These are phyloP conservation scores for Neospora caninum DNA, from an alignment of 169 alveolate genomes.

Conservation along the genomic window DNA sequence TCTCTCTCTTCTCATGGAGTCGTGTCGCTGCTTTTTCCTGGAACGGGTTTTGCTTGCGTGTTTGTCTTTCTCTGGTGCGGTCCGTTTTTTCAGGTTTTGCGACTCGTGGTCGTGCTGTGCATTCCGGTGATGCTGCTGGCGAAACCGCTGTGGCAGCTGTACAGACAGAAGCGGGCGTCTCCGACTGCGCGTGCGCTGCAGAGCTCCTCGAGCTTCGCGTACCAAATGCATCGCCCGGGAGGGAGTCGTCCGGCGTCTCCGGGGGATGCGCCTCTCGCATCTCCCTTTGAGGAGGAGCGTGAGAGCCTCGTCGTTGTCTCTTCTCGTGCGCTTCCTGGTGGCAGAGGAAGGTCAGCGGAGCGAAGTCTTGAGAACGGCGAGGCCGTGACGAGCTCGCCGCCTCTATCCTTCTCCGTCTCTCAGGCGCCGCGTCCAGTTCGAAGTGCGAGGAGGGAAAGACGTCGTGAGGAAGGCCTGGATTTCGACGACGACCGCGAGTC, in stretches of 20 bases:
- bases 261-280: no score
- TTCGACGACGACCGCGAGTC: neutral
- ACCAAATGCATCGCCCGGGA: no score
- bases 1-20: no score
- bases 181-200: neutral
- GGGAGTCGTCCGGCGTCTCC: no score
- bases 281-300: neutral
- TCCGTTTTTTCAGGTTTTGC: constrained; percentile 58
- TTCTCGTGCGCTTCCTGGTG: neutral
- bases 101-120: constrained; percentile 84
- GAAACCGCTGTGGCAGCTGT: constrained; percentile 83
- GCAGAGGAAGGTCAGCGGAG: no score
- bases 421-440: neutral
- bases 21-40: no score
- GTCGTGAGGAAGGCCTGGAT: neutral
- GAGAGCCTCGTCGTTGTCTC: neutral
- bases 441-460: neutral
- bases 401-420: neutral
- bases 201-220: no score
- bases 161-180: neutral
- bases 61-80: neutral
- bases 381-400: neutral
- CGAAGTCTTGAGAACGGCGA: neutral
- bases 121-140: constrained; percentile 95
- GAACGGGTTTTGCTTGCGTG: neutral